These are phyloP conservation scores for Talaromyces amestolkiae DNA, from an alignment of 2,329 filamentous ascomycete genomes.

Conservation along the genomic window DNA sequence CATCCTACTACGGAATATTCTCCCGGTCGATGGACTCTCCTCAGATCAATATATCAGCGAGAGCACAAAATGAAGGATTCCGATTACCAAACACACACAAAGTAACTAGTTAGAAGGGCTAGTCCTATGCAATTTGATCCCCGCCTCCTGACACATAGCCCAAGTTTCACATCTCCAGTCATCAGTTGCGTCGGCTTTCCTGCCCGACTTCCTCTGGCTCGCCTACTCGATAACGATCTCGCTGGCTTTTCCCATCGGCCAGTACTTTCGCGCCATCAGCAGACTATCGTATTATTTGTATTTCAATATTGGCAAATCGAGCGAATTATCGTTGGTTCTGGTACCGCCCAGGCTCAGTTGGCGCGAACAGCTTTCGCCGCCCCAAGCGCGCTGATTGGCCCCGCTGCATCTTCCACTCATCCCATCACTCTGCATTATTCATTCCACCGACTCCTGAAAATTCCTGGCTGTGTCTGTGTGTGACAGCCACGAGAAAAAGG, in stretches of 20 bases:
- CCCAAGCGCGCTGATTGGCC: slow-evolving; percentile 21
- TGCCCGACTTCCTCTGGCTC: background rate
- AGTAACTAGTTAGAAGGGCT: background rate
- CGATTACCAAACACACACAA: background rate
- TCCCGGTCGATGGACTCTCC: background rate
- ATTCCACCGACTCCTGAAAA: background rate
- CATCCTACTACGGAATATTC: background rate
- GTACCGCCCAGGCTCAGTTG: slow-evolving; percentile 5
- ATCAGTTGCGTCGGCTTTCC: background rate
- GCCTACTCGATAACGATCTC: background rate
- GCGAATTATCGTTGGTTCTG: slow-evolving; percentile 6
- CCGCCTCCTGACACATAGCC: slow-evolving; percentile 6
- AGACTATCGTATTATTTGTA: slow-evolving; percentile 10
- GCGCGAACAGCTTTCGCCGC: slow-evolving; percentile 10
- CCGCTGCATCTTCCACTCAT: slow-evolving; percentile 17
- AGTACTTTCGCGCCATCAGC: slow-evolving; percentile 1
- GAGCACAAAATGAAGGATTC: background rate
- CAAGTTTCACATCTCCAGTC: slow-evolving; percentile 1
- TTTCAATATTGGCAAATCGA: background rate
- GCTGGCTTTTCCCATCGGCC: slow-evolving; percentile 3
- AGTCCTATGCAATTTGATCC: background rate
- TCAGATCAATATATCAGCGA: background rate
- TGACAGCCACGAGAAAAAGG: slow-evolving; percentile 3
- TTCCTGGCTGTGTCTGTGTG: background rate
- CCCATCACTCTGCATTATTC: slow-evolving; percentile 7